phyloP scores from a whole-genome alignment of 305 asterid species.

The Salvia sclarea region DNA sequence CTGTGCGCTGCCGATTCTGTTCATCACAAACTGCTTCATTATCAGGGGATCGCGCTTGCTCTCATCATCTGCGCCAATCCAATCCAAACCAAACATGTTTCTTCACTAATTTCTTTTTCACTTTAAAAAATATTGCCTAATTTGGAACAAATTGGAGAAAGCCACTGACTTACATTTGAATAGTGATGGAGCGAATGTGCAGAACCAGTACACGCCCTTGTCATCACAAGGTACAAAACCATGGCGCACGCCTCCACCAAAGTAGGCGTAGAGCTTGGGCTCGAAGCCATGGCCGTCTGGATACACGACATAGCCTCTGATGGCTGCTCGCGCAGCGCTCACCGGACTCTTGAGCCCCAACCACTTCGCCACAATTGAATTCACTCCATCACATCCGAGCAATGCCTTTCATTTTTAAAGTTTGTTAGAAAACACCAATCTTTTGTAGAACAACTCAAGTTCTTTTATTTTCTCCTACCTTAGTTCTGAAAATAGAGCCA shows the following conservation, averaged over 20 bases:
- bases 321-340: slow-evolving; percentile 51
- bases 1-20: slow-evolving; percentile 27
- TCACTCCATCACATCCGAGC: slow-evolving; percentile 80
- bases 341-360: slow-evolving; percentile 58
- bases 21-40: slow-evolving; percentile 57
- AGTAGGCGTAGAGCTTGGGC: slow-evolving; percentile 49
- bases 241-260: slow-evolving; percentile 62
- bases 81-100: background rate
- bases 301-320: slow-evolving; percentile 58
- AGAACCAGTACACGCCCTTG: slow-evolving; percentile 65
- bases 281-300: slow-evolving; percentile 52
- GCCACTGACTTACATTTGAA: slow-evolving; percentile 46
- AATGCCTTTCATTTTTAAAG: slow-evolving; percentile 43
- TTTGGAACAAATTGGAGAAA: background rate
- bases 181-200: slow-evolving; percentile 52
- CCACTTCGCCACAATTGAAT: slow-evolving; percentile 67
- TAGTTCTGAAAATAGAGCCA: slow-evolving; percentile 58
- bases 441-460: background rate
- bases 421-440: slow-evolving; percentile 5
- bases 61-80: slow-evolving; percentile 39
- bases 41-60: slow-evolving; percentile 38
- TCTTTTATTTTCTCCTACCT: slow-evolving; percentile 38
- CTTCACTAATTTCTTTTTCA: background rate
- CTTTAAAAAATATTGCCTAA: too few species aligned
- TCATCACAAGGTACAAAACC: slow-evolving; percentile 69